Conservation (phyloP, 2,329 filamentous ascomycete genomes). For the Xylariomycetidae sp. region DNA sequence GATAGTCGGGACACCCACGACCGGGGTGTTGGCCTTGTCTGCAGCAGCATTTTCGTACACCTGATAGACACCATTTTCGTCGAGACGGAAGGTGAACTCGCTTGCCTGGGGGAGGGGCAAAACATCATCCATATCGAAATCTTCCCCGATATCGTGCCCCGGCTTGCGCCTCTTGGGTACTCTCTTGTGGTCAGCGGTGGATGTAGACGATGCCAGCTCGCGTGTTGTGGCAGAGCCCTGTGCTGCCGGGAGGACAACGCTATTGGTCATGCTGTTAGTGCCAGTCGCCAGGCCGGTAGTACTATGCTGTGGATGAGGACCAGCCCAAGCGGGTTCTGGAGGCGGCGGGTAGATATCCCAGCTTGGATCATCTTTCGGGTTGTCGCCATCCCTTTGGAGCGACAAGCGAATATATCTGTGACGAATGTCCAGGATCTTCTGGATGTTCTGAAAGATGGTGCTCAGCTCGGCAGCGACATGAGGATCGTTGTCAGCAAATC, state of each 20-base stretch:
- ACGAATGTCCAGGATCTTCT: conserved; percentile 80
- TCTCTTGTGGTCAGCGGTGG: conserved; percentile 35
- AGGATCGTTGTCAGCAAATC: conserved; percentile 67
- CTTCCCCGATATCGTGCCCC: conserved; percentile 84
- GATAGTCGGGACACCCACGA: conserved; percentile 82
- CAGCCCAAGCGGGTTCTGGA: conserved; percentile 85
- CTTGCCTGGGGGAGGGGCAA: conserved; percentile 67
- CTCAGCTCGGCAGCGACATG: conserved; percentile 80
- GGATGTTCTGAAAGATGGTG: conserved; percentile 84
- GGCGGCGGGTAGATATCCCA: conserved; percentile 92
- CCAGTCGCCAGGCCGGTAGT: conserved; percentile 31
- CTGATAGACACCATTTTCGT: conserved; percentile 84
- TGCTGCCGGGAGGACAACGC: conserved; percentile 34
- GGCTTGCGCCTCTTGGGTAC: conserved; percentile 68
- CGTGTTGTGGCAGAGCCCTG: background rate
- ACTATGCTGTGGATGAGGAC: conserved; percentile 36
- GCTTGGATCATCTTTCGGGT: conserved; percentile 76
- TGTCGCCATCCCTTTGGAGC: conserved; percentile 74
- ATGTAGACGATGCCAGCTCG: background rate
- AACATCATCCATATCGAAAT: conserved; percentile 79
- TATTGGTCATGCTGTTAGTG: conserved; percentile 43
- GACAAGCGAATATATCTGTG: conserved; percentile 87
- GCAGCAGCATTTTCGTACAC: conserved; percentile 72
- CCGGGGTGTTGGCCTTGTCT: conserved; percentile 59
- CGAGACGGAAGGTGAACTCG: conserved; percentile 72